Percentiles rank a stretch among this genome's conserved stretches.
Conservation (phyloP, 1,284 basidiomycete genomes). For the Caloboletus firmus region DNA sequence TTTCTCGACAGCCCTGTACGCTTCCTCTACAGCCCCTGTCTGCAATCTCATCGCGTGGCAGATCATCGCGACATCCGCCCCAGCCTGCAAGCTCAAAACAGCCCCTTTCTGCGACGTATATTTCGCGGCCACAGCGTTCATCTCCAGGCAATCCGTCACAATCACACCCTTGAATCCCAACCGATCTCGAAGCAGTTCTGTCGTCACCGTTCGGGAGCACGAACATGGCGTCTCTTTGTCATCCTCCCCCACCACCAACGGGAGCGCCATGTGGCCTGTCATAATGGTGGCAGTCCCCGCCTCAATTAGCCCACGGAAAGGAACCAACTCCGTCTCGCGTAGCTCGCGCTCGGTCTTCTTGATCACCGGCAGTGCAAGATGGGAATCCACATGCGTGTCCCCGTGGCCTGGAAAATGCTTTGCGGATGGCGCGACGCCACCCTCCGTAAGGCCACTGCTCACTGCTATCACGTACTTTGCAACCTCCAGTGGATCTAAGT, state of each 20-base stretch:
- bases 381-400: slow-evolving; percentile 69
- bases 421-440: slow-evolving; percentile 55
- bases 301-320: slow-evolving; percentile 51
- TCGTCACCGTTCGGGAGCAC: slow-evolving; percentile 53
- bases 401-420: slow-evolving; percentile 78
- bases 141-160: slow-evolving; percentile 70
- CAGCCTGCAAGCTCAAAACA: slow-evolving; percentile 54
- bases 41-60: slow-evolving; percentile 62
- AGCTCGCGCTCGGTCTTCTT: slow-evolving; percentile 47
- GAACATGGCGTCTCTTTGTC: slow-evolving; percentile 54
- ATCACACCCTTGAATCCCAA: slow-evolving; percentile 55
- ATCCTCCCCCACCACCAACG: slow-evolving; percentile 47
- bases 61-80: slow-evolving; percentile 69
- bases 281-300: slow-evolving; percentile 55
- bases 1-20: slow-evolving; percentile 47
- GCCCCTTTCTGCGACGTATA: slow-evolving; percentile 56
- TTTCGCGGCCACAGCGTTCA: slow-evolving; percentile 62
- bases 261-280: slow-evolving; percentile 72
- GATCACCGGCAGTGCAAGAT: slow-evolving; percentile 64
- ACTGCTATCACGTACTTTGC: slow-evolving; percentile 49
- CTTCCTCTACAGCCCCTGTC: slow-evolving; percentile 49
- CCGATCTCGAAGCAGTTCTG: slow-evolving; percentile 48
- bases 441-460: slow-evolving; percentile 45
- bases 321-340: slow-evolving; percentile 51
- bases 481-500: slow-evolving; percentile 57